Percentiles rank a stretch among this genome's conserved stretches.
Conservation (phyloP, 306 rosid genomes). For the Rosa multiflora region DNA sequence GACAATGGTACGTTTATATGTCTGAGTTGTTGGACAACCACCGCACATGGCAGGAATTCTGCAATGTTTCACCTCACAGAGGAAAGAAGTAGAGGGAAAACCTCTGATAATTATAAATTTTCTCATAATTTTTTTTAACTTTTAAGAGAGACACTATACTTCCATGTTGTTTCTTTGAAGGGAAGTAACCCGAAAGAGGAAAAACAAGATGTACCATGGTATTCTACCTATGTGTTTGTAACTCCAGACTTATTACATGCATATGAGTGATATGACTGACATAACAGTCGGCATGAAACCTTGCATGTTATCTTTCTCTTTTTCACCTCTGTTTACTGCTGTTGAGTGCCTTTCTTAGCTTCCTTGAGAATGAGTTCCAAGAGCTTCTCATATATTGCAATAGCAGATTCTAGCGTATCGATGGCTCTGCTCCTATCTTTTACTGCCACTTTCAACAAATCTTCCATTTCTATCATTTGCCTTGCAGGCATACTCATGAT, state of each 20-base stretch:
- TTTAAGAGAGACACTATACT: background rate
- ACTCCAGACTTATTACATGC: background rate
- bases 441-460: conserved; percentile 17
- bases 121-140: background rate
- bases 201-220: too few relatives aligned
- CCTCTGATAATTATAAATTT: background rate
- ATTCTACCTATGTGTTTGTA: background rate
- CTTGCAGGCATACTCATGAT: conserved; percentile 25
- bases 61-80: background rate
- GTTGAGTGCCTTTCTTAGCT: conserved; percentile 30
- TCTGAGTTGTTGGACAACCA: conserved; percentile 9
- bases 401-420: conserved; percentile 61
- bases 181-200: background rate
- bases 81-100: background rate
- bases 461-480: conserved; percentile 37
- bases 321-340: conserved; percentile 4
- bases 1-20: background rate
- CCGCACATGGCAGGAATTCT: background rate
- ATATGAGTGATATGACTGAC: background rate
- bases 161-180: background rate
- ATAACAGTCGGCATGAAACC: background rate
- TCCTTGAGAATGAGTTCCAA: conserved; percentile 68
- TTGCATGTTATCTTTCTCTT: background rate
- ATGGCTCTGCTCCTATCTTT: conserved; percentile 53
- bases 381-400: conserved; percentile 56